Conservation (phyloP, 345 rosid genomes). For the Streptanthus diversifolius region DNA sequence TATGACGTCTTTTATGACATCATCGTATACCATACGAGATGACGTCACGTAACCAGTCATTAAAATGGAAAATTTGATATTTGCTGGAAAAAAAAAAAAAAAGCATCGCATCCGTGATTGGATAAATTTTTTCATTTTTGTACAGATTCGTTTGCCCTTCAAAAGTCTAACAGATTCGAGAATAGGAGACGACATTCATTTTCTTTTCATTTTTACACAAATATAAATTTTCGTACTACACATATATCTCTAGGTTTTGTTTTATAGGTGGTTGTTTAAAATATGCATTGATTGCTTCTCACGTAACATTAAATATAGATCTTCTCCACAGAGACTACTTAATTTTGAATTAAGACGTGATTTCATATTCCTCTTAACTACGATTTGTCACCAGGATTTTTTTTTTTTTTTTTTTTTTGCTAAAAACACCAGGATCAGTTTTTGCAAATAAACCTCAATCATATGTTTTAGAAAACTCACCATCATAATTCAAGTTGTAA, state of each 20-base stretch:
- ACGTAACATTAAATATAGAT: too few species aligned
- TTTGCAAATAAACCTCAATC: background rate
- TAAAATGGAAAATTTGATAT: background rate
- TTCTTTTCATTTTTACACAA: background rate
- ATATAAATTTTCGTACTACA: background rate
- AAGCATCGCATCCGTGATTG: background rate
- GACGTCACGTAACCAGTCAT: conserved; percentile 5
- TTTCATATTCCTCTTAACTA: background rate
- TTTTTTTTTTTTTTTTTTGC: too few species aligned
- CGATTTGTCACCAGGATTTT: background rate
- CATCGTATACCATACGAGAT: background rate
- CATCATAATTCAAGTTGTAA: background rate
- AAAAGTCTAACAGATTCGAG: conserved; percentile 4
- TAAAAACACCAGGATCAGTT: too few species aligned
- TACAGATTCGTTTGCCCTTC: background rate
- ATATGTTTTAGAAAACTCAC: too few species aligned
- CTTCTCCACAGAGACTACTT: too few species aligned
- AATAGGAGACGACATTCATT: background rate
- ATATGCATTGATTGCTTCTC: background rate
- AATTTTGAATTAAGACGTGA: background rate
- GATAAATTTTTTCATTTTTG: background rate
- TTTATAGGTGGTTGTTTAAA: background rate
- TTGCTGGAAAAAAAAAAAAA: background rate
- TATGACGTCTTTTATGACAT: conserved; percentile 4
- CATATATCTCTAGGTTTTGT: background rate